Evolutionary conservation across 2,329 filamentous ascomycete species (phyloP), one percentile per base, ranked within the genome.

Genomic region (Rhexocercosporidium sp.): DNA sequence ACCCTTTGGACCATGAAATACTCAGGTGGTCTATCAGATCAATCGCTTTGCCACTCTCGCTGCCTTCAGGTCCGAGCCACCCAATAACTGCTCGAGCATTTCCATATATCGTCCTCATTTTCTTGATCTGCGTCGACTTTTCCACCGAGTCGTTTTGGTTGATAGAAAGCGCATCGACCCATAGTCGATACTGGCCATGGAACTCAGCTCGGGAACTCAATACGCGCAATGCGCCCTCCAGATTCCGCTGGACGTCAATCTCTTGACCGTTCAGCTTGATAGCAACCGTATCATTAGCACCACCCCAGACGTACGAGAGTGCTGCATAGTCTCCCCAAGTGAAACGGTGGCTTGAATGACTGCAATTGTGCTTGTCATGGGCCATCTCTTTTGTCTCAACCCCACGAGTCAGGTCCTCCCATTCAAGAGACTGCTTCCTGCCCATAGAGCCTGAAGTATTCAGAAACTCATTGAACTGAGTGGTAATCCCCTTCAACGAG

Each of bases 301-400:
- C 73, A 0, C 78, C 78, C 78, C 78, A 79, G 0, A 75, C 74
- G 66, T 80, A 79, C 0, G 78, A 80, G 0, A 80, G 62, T 1
- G 78, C 77, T 27, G 71, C 65, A 47, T 78, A 79, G 41, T 71
- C 68, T 7, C 69, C 69, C 69, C 69, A 71, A 0, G 0, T 53
- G 27, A 63, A 69, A 1, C 65, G 57, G 25, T 63, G 46, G 34
- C 20, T 39, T 34, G 61, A 9, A 22, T 56, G 51, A 14, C n/a
- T 44, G 22, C 22, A 27, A 12, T 51, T 59, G n/a, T 68, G 22
- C 22, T 34, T 61, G 22, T 62, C 51, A 27, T 41, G 16, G 27
- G 29, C 20, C 27, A 51, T 51, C 22, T 51, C 47, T 27, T 51
- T 51, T 16, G 29, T 31, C 29, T 1, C 29, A 9, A 4, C 29